phyloP scores from a whole-genome alignment of 2,329 filamentous ascomycete species.

The Colletotrichum magnum region DNA sequence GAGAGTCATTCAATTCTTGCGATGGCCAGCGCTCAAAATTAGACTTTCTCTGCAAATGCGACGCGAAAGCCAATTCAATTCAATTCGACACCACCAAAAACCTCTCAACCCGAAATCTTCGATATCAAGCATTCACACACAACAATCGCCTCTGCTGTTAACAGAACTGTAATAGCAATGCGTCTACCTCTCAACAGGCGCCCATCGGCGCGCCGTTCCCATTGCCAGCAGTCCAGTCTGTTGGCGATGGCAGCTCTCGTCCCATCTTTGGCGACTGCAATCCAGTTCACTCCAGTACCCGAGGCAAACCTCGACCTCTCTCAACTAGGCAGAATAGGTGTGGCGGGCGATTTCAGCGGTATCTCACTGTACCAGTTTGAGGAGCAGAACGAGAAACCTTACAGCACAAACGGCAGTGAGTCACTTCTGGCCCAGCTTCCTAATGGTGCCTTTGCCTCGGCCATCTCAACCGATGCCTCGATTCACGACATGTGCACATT shows the following conservation, averaged over 20 bases:
- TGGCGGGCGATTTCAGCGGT: conserved; percentile 91
- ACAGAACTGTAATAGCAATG: conserved; percentile 55
- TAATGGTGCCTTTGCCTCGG: conserved; percentile 83
- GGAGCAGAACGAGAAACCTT: conserved; percentile 79
- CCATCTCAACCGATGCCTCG: conserved; percentile 84
- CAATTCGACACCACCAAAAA: conserved; percentile 13
- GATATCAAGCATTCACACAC: conserved; percentile 24
- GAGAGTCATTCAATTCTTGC: conserved; percentile 11
- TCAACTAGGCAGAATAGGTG: conserved; percentile 83
- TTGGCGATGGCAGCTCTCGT: conserved; percentile 58
- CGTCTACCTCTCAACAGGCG: conserved; percentile 61
- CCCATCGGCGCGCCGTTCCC: conserved; percentile 56
- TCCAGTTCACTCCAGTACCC: conserved; percentile 74
- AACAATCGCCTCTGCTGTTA: neutral
- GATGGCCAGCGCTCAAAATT: conserved; percentile 36
- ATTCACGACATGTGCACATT: conserved; percentile 93
- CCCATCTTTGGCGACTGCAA: conserved; percentile 60
- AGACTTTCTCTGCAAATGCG: conserved; percentile 34
- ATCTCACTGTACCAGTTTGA: conserved; percentile 91
- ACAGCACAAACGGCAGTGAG: conserved; percentile 82
- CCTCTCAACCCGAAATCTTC: conserved; percentile 19
- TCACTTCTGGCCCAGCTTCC: conserved; percentile 86
- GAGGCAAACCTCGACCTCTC: conserved; percentile 83
- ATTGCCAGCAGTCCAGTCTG: conserved; percentile 51
- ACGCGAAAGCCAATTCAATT: conserved; percentile 18